Evolutionary conservation across 2,329 filamentous ascomycete genomes (phyloP).

Genomic region (Pestalotiopsis sp.): DNA sequence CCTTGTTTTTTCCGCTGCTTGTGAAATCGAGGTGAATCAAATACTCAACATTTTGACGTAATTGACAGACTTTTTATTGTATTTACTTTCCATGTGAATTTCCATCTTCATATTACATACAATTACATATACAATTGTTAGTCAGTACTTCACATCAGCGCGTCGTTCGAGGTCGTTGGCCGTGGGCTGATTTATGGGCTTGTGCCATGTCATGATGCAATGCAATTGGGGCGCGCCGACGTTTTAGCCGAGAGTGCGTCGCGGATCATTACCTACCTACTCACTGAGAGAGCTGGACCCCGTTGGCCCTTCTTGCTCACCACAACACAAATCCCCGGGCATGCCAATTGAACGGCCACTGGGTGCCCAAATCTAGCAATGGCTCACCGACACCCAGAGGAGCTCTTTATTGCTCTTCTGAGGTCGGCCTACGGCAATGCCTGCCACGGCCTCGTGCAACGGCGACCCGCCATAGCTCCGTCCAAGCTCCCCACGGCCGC

Average conservation of each 20-base stretch:
- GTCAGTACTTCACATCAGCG: not conserved
- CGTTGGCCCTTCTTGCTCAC: not conserved
- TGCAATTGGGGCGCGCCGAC: not conserved
- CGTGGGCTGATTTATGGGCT: not conserved
- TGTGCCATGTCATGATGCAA: not conserved
- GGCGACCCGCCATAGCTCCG: constrained; percentile 18
- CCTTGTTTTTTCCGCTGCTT: not conserved
- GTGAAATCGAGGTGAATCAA: not conserved
- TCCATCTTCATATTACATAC: not conserved
- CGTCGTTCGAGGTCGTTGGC: not conserved
- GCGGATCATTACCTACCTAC: constrained; percentile 3
- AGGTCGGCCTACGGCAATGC: constrained; percentile 27
- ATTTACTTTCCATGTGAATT: not conserved
- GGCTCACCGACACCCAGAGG: constrained; percentile 29
- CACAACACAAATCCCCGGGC: constrained; percentile 3
- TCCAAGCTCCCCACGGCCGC: constrained; percentile 14
- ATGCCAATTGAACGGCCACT: constrained; percentile 7
- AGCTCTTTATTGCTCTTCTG: constrained; percentile 29
- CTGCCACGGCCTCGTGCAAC: constrained; percentile 21
- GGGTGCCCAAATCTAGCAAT: constrained; percentile 25
- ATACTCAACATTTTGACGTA: not conserved
- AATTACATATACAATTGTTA: not conserved
- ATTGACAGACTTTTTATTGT: not conserved
- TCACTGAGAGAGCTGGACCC: not conserved
- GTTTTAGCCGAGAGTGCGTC: constrained; percentile 10